Evolutionary conservation across 1,139 yeast genomes (phyloP).

Genomic region (Hansenula sp.): DNA sequence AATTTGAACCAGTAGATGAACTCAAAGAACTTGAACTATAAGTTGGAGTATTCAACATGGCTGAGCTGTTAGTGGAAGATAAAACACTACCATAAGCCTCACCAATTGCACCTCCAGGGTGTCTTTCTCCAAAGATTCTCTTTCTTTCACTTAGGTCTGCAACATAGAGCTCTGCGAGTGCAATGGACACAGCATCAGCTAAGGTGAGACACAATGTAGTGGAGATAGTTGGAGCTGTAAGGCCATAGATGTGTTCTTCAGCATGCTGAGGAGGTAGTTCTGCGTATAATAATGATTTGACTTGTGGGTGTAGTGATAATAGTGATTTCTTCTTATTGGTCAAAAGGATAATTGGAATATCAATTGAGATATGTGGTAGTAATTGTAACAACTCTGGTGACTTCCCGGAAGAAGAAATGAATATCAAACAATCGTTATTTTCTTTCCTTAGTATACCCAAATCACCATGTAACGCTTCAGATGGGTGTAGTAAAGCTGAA

Average conservation of each 20-base stretch:
- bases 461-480: constrained; percentile 91
- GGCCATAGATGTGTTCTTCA: constrained; percentile 71
- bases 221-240: constrained; percentile 86
- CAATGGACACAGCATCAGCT: constrained; percentile 75
- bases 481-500: constrained; percentile 68
- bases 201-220: constrained; percentile 73
- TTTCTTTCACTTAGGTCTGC: constrained; percentile 50
- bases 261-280: constrained; percentile 53
- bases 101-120: constrained; percentile 93
- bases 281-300: constrained; percentile 53
- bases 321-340: constrained; percentile 54
- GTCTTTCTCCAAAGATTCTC: constrained; percentile 59
- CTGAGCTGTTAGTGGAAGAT: constrained; percentile 1
- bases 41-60: constrained; percentile 4
- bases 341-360: constrained; percentile 54
- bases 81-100: constrained; percentile 29
- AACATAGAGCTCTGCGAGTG: constrained; percentile 65
- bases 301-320: constrained; percentile 40
- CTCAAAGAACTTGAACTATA: constrained; percentile 6
- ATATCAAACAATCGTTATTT: constrained; percentile 53
- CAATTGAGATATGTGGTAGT: constrained; percentile 51
- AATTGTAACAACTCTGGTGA: constrained; percentile 63
- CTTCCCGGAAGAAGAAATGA: constrained; percentile 79
- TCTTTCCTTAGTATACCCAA: constrained; percentile 62
- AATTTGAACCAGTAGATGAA: constrained; percentile 3